Base-by-base conservation (phyloP, 257 asterid species). In the Petunia axillaris region DNA sequence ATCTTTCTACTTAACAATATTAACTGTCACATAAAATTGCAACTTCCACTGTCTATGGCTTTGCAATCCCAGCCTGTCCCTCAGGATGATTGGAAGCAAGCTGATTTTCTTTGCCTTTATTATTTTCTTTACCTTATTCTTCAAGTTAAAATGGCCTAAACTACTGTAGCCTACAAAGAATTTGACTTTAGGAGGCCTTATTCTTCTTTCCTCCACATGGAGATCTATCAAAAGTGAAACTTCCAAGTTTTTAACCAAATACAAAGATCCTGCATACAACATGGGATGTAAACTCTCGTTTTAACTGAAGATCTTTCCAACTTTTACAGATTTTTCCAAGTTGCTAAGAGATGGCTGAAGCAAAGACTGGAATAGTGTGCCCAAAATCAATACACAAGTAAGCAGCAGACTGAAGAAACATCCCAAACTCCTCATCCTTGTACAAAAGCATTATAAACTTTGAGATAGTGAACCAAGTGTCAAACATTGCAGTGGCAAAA, bases 121-220 rank as follows among this genome's bases (percentile, higher is more conserved):
- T 25, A 25, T 25, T 25, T 25, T 25, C 25, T 25, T 25, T 25
- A 25, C 25, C 25, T 25, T 25, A 25, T 25, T 25, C 25, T 25
- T 25, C 25, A 25, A 4, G 15, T 64, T 16, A 64, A 37, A 64
- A 64, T 37, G 9, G 46, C 40, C 70, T 64, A 37, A 44, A 64
- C 44, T 64, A 64, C 2, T 37, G 70, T 16, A 64, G 70, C 70
- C 40, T 37, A 10, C 44, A 64, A 64, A 64, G 70, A 37, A 38
- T 13, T 14, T 64, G 73, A 64, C 73, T 64, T 38, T 64, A 64
- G 70, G 70, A 37, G 70, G 48, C 4, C 35, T 1, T 13, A 13
- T 38, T 64, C 73, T 64, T 38, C 73, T 64, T 64, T 64, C 9
- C 10, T 64, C 48, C 73, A 37, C 73, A 38, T 39, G 73, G 73